Base-by-base conservation (phyloP, 75 land plant genomes). In the Chamaecyparis obtusa region DNA sequence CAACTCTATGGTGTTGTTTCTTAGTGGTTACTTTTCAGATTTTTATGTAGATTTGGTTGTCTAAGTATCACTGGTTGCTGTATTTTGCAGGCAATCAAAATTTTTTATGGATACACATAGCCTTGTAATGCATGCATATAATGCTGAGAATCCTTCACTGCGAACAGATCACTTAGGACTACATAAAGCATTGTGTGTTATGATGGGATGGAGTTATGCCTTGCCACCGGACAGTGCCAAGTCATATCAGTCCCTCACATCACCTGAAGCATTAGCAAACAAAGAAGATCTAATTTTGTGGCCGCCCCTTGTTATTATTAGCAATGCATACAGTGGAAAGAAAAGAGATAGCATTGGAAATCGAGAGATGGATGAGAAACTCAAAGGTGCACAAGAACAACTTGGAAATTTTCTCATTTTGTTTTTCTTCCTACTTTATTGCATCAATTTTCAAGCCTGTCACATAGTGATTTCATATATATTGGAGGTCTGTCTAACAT, bases 241-340 rank as follows among this genome's bases (percentile, higher is more conserved):
- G 77, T 84, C 86, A n/a, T 95, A 95, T 88, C 92, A 91, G 83
- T 87, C 83, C 30, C 84, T 94, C 43, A 57, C 94, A 89, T 86
- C 90, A 85, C 87, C 89, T 74, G 91, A 94, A 67, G 94, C 93
- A 87, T 83, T 82, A 87, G 86, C 89, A 36, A 94, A 90, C 85
- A 93, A 88, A 87, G 96, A 92, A 49, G 95, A 95, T 90, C 86
- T 94, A 75, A 93, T 95, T 67, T 85, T 95, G 79, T 95, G 96
- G 96, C 96, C 96, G 2, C 96, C 96, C 32, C 3, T 85, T 30
- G 95, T 95, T 39, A 91, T 95, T n/a, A 89, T 95, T 86, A 94
- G 94, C 84, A 94, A 94, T 89, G 93, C 96, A 80, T 57, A 51
- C 55, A 88, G 88, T 41, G 96, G 95, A 86, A 92, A 87, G 91